Percentiles rank a stretch among this genome's conserved stretches.
These are phyloP conservation scores for Eragrostis curvula DNA, from an alignment of 176 grass and related monocot genomes.

Conservation along the genomic window DNA sequence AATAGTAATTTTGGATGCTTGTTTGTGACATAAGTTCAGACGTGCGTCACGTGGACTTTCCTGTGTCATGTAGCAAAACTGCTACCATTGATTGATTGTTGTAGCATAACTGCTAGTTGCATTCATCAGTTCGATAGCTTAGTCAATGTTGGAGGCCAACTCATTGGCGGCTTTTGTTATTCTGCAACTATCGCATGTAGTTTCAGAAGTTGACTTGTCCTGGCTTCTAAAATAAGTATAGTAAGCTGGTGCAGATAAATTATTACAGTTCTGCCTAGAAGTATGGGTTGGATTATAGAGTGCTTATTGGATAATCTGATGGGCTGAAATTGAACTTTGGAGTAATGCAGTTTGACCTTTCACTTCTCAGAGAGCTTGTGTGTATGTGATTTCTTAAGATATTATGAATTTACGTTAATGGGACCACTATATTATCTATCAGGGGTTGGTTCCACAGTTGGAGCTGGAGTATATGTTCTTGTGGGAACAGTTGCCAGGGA, in stretches of 20 bases:
- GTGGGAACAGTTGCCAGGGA: constrained; percentile 87
- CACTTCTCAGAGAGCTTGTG: not conserved
- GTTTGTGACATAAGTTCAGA: constrained; percentile 18
- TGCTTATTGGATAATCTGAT: not conserved
- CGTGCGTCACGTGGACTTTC: not conserved
- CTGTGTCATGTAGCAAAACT: not conserved
- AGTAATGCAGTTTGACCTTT: not conserved
- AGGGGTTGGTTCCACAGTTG: constrained; percentile 91
- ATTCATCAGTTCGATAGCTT: not conserved
- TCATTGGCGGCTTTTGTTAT: not conserved
- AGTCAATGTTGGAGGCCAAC: not conserved
- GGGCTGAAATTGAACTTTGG: not conserved
- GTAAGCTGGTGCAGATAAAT: constrained; percentile 18
- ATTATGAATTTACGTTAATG: not conserved
- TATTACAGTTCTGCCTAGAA: constrained; percentile 9
- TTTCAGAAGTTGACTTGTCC: not conserved
- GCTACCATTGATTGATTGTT: not conserved
- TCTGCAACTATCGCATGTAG: not conserved
- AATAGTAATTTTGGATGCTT: not conserved
- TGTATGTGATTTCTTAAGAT: not conserved
- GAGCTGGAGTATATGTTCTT: constrained; percentile 82
- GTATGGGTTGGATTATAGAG: not conserved
- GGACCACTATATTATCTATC: constrained; percentile 26
- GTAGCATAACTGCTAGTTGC: too few relatives aligned
- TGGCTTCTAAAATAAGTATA: not conserved